Base-by-base conservation (phyloP, 2,329 filamentous ascomycete species). In the Microcyclospora pomicola region DNA sequence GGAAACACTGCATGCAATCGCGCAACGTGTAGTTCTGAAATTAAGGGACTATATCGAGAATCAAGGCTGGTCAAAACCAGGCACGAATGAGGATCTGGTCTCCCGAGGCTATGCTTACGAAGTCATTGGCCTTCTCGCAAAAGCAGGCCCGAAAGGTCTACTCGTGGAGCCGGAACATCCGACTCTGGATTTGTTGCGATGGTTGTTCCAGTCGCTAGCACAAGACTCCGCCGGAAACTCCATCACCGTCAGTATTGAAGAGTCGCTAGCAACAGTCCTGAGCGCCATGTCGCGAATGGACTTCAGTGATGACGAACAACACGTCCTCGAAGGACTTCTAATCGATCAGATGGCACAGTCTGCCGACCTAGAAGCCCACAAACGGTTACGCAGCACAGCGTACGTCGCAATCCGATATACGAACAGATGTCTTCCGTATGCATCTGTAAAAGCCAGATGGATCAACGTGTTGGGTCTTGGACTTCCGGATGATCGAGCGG, bases 371-470 rank as follows among this genome's bases (percentile, higher is more conserved):
- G 51, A 54, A 49, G 39, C 33, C 11, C 44, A 50, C 27, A 47
- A 48, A 44, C 53, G 43, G 28, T 32, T 55, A n/a, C 72, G 80
- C 47, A 87, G 81, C 50, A 81, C 82, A 27, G 76, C 83, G 6
- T 91, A 87, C 60, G 80, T 84, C 14, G 80, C 80, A 15, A 78
- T 91, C 6, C 82, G 91, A 41, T 95, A 88, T 68, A 84, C 85
- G 9, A 96, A 96, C 54, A 73, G 83, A 36, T 93, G 85, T 51
- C 66, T 98, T 5, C 74, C 80, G 1, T 95, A 85, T 49, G 70
- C 70, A 14, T 85, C 94, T 51, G 69, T 84, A 9, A 68, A 80
- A 29, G 91, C 77, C 16, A 75, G 91, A 35, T 95, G 85, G 83
- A 82, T 95, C 34, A 77, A 95, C 56, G 73, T 96, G 12, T 68